phyloP scores from a whole-genome alignment of 169 alveolate genomes.

The Amoebophrya sp. region DNA sequence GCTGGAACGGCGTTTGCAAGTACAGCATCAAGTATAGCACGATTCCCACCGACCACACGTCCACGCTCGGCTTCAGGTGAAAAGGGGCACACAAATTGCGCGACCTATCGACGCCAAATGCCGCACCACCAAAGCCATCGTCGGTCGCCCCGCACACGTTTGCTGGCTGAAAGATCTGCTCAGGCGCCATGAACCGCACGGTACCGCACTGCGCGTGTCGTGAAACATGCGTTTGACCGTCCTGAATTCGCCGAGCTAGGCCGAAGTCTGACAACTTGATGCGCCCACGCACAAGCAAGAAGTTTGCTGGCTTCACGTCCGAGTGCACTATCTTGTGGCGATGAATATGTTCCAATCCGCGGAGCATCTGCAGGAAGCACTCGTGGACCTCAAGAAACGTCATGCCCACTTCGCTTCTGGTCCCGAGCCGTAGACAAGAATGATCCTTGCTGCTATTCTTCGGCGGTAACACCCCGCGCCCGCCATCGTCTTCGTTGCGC shows the following conservation, averaged over 20 bases:
- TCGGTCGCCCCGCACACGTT: not conserved
- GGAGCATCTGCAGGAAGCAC: not conserved
- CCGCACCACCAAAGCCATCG: too few relatives aligned
- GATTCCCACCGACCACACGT: not conserved
- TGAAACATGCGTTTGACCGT: not conserved
- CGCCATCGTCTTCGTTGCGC: too few relatives aligned
- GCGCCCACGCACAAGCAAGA: not conserved
- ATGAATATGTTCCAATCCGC: not conserved
- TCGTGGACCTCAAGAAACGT: not conserved
- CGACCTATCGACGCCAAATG: too few relatives aligned
- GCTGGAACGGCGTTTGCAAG: not conserved
- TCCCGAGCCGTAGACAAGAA: too few relatives aligned
- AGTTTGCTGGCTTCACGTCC: not conserved
- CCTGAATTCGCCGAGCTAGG: not conserved
- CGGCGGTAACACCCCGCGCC: too few relatives aligned
- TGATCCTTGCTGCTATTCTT: not conserved
- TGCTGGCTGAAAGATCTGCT: not conserved
- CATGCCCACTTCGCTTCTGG: too few relatives aligned
- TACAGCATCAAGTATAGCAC: not conserved
- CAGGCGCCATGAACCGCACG: not conserved
- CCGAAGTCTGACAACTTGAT: not conserved
- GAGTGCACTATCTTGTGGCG: not conserved
- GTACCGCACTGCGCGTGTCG: not conserved
- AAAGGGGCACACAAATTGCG: too few relatives aligned
- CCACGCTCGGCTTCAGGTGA: not conserved